Evolutionary conservation across 176 grass and related monocot species (phyloP), one percentile per base, ranked within the genome.

Genomic region (Raddia guianensis): DNA sequence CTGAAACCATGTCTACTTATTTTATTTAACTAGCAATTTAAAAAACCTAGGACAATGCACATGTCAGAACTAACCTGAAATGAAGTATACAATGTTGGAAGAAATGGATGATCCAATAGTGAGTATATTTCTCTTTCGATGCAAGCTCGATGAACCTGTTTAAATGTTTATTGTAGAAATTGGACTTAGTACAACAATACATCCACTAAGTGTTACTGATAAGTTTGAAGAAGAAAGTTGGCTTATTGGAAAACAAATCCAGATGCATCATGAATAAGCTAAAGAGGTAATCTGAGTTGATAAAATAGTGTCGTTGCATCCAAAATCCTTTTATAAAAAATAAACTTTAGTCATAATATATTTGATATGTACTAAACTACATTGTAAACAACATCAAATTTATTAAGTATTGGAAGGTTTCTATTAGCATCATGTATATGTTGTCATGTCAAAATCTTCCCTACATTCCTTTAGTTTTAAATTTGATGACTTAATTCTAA

Each of bases 111-210:
- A 66, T 99, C 96, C 66, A 99, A 86, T 32, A 86, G n/a, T 42
- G 96, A 91, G 84, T 99, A 99, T 78, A 99, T 95, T 87, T 99
- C 92, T 83, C 92, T 89, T 91, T 99, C 96, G 3, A 93, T 83
- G 67, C 93, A 95, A 86, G 70, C 96, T 82, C 96, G 90, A 82
- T 99, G 96, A 88, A 99, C 92, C 96, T 99, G 86, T 27, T 34
- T 20, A 74, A 68, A 57, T 99, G 88, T 27, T 34, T 20, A 74
- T 72, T 67, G 33, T 76, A 87, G 11, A 77, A 76, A 76, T 34
- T 68, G 61, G 21, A 18, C 64, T 58, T 43, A 80, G 1, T 49
- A 21, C 40, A 83, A 67, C 19, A 34, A 68, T 84, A 63, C 33
- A 49, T 84, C 71, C 33, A 49, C 3, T 48, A 8, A 80, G 12